Evolutionary conservation across 768 basidiomycete genomes (phyloP), one percentile per base, ranked within the genome.

Genomic region (Rhodosporidiobolus sp.): DNA sequence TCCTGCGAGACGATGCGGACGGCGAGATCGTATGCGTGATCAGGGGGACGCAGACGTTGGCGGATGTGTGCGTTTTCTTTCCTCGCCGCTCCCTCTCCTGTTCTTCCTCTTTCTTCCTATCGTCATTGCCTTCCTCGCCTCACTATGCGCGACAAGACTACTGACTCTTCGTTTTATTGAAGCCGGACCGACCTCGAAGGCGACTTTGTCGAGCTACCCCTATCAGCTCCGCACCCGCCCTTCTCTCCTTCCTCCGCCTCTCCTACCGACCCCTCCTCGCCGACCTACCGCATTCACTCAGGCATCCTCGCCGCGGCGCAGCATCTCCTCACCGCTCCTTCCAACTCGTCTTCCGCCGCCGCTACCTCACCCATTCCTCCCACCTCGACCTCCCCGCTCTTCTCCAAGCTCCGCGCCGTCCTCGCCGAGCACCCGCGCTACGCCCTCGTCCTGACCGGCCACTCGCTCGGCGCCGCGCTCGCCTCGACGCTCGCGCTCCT

Each of bases 131-230:
- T 24, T 4, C 48, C 16, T 5, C 19, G 38, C 35, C 3, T 9
- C 32, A 2, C 34, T 20, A 10, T 17, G 12, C 14, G n/a, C 4
- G 28, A 17, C 14, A 32, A 38, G 28, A 11, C 30, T 4, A 8
- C 17, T 4, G 46, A 26, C 10, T 2, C 17, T 59, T 14, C 57
- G 19, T 53, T 6, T 11, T 49, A 7, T 43, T 14, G 43, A 45
- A 73, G 72, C 30, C 52, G 65, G 9, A 71, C 74, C 32, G 74
- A 75, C 34, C 70, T 75, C 57, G 67, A 75, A 14, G 66, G 69
- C 30, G 58, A 65, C 22, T 54, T 69, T 10, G 67, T 71, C 12
- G 43, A 60, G 1, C 43, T 75, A 16, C 12, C 43, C 7, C 38
- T 72, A 4, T 59, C 66, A 0, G 26, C 49, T 6, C 30, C 57